A percentile compares a stretch with the other conserved stretches of the same genome.
Conservation (phyloP, 257 asterid species). For the Fraxinus americana region DNA sequence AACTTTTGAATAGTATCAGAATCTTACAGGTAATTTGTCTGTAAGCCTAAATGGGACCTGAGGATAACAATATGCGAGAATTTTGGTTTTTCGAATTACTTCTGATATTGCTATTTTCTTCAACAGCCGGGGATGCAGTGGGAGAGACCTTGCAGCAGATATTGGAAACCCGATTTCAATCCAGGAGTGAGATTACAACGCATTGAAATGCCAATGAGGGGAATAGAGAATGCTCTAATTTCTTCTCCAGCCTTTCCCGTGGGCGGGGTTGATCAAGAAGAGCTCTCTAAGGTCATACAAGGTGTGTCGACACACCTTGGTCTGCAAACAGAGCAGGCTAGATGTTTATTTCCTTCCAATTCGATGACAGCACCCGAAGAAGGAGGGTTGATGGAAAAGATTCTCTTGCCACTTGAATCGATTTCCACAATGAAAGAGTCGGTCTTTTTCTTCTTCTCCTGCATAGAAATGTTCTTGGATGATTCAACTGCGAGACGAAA, state of each 20-base stretch:
- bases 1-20: conserved; percentile 51
- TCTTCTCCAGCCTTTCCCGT: conserved; percentile 34
- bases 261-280: conserved; percentile 29
- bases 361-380: conserved; percentile 33
- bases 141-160: conserved; percentile 60
- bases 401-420: conserved; percentile 27
- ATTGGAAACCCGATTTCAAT: conserved; percentile 19
- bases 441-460: conserved; percentile 54
- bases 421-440: conserved; percentile 31
- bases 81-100: background rate
- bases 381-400: conserved; percentile 20
- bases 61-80: background rate
- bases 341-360: conserved; percentile 29
- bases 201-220: conserved; percentile 54
- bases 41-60: background rate
- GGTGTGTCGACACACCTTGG: conserved; percentile 32
- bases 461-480: conserved; percentile 41
- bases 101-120: background rate
- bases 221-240: conserved; percentile 52
- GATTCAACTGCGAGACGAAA: conserved; percentile 6
- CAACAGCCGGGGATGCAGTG: conserved; percentile 60
- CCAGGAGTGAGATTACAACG: conserved; percentile 41
- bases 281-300: conserved; percentile 29
- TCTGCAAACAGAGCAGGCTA: conserved; percentile 41
- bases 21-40: conserved; percentile 46